phyloP scores from a whole-genome alignment of 2,329 filamentous ascomycete species.

The Hypoxylon sp. region DNA sequence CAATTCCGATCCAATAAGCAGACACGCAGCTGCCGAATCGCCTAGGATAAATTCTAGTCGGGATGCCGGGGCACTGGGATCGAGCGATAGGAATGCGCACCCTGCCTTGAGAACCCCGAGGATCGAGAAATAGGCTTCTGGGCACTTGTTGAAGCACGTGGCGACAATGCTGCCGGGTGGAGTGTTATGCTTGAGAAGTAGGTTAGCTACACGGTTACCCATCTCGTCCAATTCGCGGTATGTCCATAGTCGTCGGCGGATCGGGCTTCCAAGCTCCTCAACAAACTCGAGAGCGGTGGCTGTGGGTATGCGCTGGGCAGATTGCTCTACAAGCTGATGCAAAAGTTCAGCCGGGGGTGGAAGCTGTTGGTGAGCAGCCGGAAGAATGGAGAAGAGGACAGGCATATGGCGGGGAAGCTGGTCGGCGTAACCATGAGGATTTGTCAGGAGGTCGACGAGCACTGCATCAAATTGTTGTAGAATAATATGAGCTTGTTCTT shows the following conservation, averaged over 20 bases:
- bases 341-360: constrained; percentile 72
- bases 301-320: constrained; percentile 69
- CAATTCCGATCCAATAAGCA: constrained; percentile 68
- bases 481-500: constrained; percentile 75
- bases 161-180: constrained; percentile 75
- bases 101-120: constrained; percentile 87
- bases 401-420: constrained; percentile 55
- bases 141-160: constrained; percentile 87
- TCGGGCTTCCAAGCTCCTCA: constrained; percentile 64
- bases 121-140: constrained; percentile 86
- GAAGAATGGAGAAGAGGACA: constrained; percentile 74
- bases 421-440: constrained; percentile 60
- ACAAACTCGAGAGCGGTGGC: constrained; percentile 83
- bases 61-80: constrained; percentile 78
- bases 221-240: constrained; percentile 79
- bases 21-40: constrained; percentile 76
- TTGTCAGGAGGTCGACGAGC: constrained; percentile 70
- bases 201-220: constrained; percentile 79
- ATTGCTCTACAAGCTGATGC: constrained; percentile 83
- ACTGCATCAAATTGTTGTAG: constrained; percentile 79
- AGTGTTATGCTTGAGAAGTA: constrained; percentile 68
- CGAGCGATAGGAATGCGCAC: constrained; percentile 84
- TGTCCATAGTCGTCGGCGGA: constrained; percentile 74
- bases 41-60: constrained; percentile 83
- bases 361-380: constrained; percentile 71